Base-by-base conservation (phyloP, 257 asterid genomes). In the Lantana camara region DNA sequence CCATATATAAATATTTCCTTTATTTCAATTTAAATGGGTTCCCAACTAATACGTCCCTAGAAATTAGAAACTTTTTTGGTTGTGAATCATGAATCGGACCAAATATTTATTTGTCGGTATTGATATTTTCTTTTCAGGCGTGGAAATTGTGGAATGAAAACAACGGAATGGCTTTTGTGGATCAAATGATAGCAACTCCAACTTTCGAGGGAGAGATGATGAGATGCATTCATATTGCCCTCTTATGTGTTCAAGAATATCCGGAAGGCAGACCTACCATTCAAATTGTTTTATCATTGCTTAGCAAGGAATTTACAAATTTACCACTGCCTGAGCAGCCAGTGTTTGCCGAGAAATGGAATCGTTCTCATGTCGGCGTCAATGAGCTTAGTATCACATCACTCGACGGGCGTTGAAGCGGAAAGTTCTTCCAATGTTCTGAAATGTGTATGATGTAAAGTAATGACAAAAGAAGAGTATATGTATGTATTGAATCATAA, bases 121-220 rank as follows among this genome's bases (percentile, higher is more conserved):
- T 27, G 5, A 27, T 27, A 27, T 27, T 27, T 2, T 35, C 1
- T 35, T 1, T 44, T 9, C 45, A 62, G 67, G 67, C 67, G 2
- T 62, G 67, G 67, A 62, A 46, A 47, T 3, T 62, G 34, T 62
- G 57, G 67, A 62, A 55, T 9, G 57, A 62, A 46, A 57, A 3
- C 1, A 46, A 46, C 30, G 20, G 32, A 17, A 5, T 62, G 14
- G 9, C 32, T 16, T 62, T 62, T 3, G 46, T n/a, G 11, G 57
- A 62, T 47, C 32, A 46, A 46, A 30, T 17, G 1, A 62, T 62
- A 15, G 57, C 57, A 16, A 47, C 13, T 61, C 12, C 32, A 27
- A 7, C 11, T 0, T 12, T 45, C 11, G 29, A 60, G 44, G 14
- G 1, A 10, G 57, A 45, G 14, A 46, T 61, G 0, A 40, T 11